Percentiles rank a stretch among this genome's conserved stretches.
Conservation (phyloP, 192 early-diverging fungal genomes). For the Mortierella antarctica region DNA sequence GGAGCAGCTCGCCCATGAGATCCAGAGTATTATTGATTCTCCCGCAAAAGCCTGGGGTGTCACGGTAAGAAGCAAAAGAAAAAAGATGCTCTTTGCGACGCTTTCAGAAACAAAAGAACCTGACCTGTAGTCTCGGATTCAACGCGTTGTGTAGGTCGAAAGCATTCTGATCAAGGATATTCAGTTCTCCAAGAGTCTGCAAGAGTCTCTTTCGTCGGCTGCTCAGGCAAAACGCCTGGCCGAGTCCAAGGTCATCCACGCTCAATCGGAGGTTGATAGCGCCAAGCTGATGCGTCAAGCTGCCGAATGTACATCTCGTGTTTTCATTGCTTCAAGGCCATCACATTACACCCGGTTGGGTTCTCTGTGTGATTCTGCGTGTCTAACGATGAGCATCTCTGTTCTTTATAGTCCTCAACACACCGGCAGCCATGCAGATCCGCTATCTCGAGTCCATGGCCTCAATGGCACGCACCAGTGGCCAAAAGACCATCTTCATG, state of each 20-base stretch:
- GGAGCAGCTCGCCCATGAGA: slow-evolving; percentile 85
- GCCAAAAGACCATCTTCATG: slow-evolving; percentile 82
- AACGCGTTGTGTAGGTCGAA: slow-evolving; percentile 54
- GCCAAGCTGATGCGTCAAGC: slow-evolving; percentile 94
- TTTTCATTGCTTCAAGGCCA: background rate
- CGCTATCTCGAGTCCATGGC: slow-evolving; percentile 90
- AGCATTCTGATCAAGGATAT: slow-evolving; percentile 93
- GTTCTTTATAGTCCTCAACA: slow-evolving; percentile 69
- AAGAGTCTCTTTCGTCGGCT: slow-evolving; percentile 85
- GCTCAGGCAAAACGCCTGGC: slow-evolving; percentile 91
- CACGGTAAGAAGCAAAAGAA: slow-evolving; percentile 33
- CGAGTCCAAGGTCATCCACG: slow-evolving; percentile 91
- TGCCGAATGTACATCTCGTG: slow-evolving; percentile 68
- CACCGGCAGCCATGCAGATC: slow-evolving; percentile 87
- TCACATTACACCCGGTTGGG: background rate
- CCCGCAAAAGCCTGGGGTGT: slow-evolving; percentile 87
- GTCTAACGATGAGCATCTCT: too few species aligned
- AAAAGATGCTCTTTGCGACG: background rate
- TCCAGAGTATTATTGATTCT: slow-evolving; percentile 83
- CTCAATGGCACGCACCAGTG: slow-evolving; percentile 74
- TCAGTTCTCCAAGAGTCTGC: slow-evolving; percentile 75
- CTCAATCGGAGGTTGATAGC: slow-evolving; percentile 85
- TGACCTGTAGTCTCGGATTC: background rate
- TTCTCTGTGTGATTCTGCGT: too few species aligned
- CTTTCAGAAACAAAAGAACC: background rate